Base-by-base conservation (phyloP, 352 stramenopile genomes). In the Phytophthora macrochlamydospora region DNA sequence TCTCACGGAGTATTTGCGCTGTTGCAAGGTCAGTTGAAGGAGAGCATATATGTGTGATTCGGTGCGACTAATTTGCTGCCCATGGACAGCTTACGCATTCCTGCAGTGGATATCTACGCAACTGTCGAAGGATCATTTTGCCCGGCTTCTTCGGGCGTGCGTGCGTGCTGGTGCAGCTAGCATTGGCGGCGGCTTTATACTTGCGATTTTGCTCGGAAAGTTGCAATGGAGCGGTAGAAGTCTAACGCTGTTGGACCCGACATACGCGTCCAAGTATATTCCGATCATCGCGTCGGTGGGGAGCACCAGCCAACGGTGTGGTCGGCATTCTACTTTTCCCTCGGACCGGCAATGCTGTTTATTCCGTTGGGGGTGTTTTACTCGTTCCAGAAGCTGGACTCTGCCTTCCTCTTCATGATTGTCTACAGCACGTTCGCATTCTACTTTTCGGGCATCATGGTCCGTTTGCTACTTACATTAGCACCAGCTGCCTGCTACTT, bases 281-380 rank as follows among this genome's bases (percentile, higher is more conserved):
- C 95, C 95, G 18, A 98, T 98, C 65, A 97, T 98, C 62, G 95
- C 94, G 6, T 98, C 92, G 0, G 95, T 98, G 2, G 86, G 7
- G 95, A 98, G 73, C 95, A 98, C 67, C 95, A 98, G 67, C 94
- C 95, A 49, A 97, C 95, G 33, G 81, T 90, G 13, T 98, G 92
- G 93, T 89, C 89, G 0, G 82, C 75, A 9, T 98, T 98, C 65
- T 98, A 97, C 73, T 85, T 97, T 58, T 90, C 96, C n/a, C 82
- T 98, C 2, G 92, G 97, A 30, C 85, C 94, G 28, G 69, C 85
- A 6, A 87, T 98, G 59, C 74, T 96, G 7, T 83, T 98, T 51
- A 87, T 90, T 52, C 95, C 94, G 5, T 66, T 98, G 2, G 95
- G 95, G 5, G 65, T 98, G 18, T 97, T 85, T 61, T 94, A 95